These are phyloP conservation scores for Moricandia arvensis DNA, from an alignment of 345 rosid genomes.

Conservation along the genomic window DNA sequence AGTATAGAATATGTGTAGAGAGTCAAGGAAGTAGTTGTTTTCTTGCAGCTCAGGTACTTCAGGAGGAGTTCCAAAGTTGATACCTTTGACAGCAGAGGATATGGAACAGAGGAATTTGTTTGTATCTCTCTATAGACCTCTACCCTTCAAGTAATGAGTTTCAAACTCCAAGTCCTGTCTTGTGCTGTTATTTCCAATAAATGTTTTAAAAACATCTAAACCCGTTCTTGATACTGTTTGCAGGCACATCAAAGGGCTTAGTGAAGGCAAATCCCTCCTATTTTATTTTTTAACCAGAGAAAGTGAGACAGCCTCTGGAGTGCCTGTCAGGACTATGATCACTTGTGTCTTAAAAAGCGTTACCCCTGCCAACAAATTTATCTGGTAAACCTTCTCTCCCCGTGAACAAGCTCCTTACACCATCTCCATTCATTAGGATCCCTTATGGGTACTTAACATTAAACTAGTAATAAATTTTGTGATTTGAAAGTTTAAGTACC, in stretches of 20 bases:
- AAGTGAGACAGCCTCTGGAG: conserved; percentile 63
- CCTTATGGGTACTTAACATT: too few species aligned
- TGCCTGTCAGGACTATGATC: conserved; percentile 74
- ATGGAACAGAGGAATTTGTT: conserved; percentile 70
- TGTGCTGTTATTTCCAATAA: neutral
- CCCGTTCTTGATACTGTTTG: conserved; percentile 13
- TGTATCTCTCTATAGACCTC: conserved; percentile 63
- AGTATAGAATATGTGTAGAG: neutral
- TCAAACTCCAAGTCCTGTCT: neutral
- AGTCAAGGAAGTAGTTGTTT: neutral
- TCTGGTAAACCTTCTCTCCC: conserved; percentile 42
- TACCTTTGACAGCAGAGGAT: conserved; percentile 87
- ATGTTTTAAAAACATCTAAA: too few species aligned
- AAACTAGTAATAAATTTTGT: too few species aligned
- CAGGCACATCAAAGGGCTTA: conserved; percentile 70
- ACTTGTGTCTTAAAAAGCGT: conserved; percentile 78
- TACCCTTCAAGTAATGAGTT: conserved; percentile 57
- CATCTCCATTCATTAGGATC: too few species aligned
- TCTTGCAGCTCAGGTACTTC: conserved; percentile 84
- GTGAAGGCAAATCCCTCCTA: conserved; percentile 71
- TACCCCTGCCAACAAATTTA: conserved; percentile 55
- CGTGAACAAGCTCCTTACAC: neutral
- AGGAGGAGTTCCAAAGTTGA: conserved; percentile 83
- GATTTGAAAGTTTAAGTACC: too few species aligned
- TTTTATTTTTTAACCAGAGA: conserved; percentile 71